Base-by-base conservation (phyloP, 2,329 filamentous ascomycete genomes). In the Sclerotinia sclerotiorum region DNA sequence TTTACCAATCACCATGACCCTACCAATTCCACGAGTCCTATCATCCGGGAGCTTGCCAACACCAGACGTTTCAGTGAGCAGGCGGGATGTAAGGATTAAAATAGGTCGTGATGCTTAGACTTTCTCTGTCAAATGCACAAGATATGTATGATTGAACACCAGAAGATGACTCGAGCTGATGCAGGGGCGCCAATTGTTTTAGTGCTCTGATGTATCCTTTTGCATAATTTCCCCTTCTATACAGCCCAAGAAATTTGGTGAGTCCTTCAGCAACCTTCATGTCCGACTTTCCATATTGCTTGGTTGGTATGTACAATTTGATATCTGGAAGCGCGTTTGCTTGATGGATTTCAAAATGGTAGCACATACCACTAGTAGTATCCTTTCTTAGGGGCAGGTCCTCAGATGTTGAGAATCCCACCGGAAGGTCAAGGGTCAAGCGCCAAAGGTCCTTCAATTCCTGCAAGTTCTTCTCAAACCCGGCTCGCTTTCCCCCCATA, bases 91-190 rank as follows among this genome's bases (percentile, higher is more conserved):
- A 42, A 57, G 56, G 56, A 58, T 58, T 58, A 24, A 58, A 58
- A 39, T 58, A 44, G 56, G 56, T 19, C n/a, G 35, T 58, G n/a
- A 58, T 39, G 7, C 56, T 58, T 5, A 58, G 42, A 17, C 56
- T 58, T 19, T 44, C 56, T 27, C 44, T 58, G 1, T 58, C 56
- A 6, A 58, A 58, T 8, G 56, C 56, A 44, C 56, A 58, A 42
- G 56, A 58, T 27, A 58, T 29, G 35, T 58, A 58, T 21, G 56
- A 44, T n/a, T 44, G 56, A 11, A 58, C n/a, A 19, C 56, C 56
- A 13, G 56, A 58, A 29, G 56, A 58, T 15, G 56, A 44, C 56
- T 58, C 56, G 27, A 58, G 56, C n/a, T 58, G 56, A 58, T 58
- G 56, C 24, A 44, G 56, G 17, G 39, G 39, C 21, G 56, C 56